Evolutionary conservation across 495 filamentous ascomycete species (phyloP).

Genomic region (Penicillium mononematosum): DNA sequence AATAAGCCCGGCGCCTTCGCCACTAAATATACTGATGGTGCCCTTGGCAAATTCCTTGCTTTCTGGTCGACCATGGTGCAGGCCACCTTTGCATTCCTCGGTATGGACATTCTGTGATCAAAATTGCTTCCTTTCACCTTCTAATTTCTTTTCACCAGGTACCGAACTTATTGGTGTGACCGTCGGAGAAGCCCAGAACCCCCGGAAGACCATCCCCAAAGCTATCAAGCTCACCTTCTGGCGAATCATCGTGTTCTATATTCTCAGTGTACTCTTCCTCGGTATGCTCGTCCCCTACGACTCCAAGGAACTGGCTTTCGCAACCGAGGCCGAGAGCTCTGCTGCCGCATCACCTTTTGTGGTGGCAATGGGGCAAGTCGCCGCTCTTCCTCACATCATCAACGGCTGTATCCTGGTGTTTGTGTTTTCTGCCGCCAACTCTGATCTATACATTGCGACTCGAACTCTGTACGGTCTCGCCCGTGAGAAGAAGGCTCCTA

Average conservation of each 20-base stretch:
- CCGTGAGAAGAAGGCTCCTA: slow-evolving; percentile 65
- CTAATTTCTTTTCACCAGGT: slow-evolving; percentile 33
- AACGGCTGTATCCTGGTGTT: slow-evolving; percentile 64
- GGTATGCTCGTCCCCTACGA: slow-evolving; percentile 49
- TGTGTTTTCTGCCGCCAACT: slow-evolving; percentile 69
- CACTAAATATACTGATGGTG: slow-evolving; percentile 40
- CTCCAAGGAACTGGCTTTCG: slow-evolving; percentile 44
- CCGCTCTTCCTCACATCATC: slow-evolving; percentile 45
- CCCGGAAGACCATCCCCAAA: slow-evolving; percentile 64
- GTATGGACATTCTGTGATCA: background rate
- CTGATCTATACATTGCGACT: slow-evolving; percentile 62
- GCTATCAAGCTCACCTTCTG: slow-evolving; percentile 72
- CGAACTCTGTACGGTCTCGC: slow-evolving; percentile 71
- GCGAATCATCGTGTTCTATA: slow-evolving; percentile 70
- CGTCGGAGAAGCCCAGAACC: slow-evolving; percentile 63
- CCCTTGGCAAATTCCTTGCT: slow-evolving; percentile 54
- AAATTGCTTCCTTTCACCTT: background rate
- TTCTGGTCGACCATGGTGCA: slow-evolving; percentile 68
- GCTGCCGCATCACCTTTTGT: slow-evolving; percentile 51
- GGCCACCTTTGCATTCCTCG: slow-evolving; percentile 68
- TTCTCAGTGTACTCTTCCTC: slow-evolving; percentile 41
- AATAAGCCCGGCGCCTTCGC: slow-evolving; percentile 63
- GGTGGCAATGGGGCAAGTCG: slow-evolving; percentile 47
- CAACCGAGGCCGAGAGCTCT: slow-evolving; percentile 18
- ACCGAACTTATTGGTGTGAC: slow-evolving; percentile 69